phyloP scores from a whole-genome alignment of 192 early-diverging fungal species.

The Umbelopsis sp. region DNA sequence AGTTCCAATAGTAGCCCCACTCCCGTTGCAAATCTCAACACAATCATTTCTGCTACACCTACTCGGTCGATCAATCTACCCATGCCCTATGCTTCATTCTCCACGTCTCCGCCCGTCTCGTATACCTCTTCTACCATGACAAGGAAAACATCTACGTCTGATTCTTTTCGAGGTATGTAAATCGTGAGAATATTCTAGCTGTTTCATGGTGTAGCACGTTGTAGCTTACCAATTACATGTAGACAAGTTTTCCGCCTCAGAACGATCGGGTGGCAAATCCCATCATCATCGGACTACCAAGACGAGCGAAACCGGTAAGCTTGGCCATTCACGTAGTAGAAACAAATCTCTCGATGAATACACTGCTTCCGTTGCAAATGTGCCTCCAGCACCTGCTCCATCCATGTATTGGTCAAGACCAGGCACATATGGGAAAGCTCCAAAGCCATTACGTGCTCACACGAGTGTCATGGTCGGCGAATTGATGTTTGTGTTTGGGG shows the following conservation, averaged over 20 bases:
- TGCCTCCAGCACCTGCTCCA: conserved; percentile 59
- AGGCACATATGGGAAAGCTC: conserved; percentile 59
- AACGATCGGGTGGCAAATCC: neutral
- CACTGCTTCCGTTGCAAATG: neutral
- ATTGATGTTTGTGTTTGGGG: conserved; percentile 82
- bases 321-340: neutral
- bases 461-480: conserved; percentile 75
- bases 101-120: neutral
- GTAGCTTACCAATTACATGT: conserved; percentile 10
- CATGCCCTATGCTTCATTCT: neutral
- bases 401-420: conserved; percentile 78
- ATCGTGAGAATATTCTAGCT: neutral
- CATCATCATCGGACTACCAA: neutral
- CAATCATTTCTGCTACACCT: neutral
- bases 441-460: conserved; percentile 75
- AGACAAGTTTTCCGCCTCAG: conserved; percentile 8
- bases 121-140: neutral
- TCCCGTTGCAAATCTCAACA: neutral
- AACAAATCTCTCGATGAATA: conserved; percentile 6
- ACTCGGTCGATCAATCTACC: conserved; percentile 5
- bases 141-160: conserved; percentile 4
- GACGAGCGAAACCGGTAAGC: neutral
- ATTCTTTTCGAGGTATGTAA: conserved; percentile 3
- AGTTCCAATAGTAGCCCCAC: conserved; percentile 12
- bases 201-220: neutral